A percentile compares a stretch with the other conserved stretches of the same genome.
phyloP scores from a whole-genome alignment of 73 alveolate genomes.

The Tetrahymena malaccensis region DNA sequence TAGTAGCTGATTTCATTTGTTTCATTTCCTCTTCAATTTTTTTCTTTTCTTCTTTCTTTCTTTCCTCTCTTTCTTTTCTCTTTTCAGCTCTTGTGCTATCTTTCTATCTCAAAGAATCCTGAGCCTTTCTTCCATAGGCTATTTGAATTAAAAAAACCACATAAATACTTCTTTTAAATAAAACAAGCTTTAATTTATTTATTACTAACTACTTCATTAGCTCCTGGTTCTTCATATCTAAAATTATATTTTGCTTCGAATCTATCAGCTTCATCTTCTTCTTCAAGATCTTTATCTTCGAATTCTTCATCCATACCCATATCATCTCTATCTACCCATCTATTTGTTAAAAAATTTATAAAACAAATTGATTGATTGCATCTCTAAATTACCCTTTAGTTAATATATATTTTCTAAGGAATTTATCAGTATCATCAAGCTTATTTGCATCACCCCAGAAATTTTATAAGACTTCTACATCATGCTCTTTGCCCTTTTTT shows the following conservation, averaged over 20 bases:
- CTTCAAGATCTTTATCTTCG: constrained; percentile 14
- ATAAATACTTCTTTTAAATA: background rate
- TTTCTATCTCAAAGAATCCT: constrained; percentile 9
- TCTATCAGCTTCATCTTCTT: constrained; percentile 28
- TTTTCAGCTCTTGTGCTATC: constrained; percentile 23
- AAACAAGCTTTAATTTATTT: too few species aligned
- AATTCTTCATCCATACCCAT: constrained; percentile 4
- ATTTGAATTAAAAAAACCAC: background rate
- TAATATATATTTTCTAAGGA: constrained; percentile 34
- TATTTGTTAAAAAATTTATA: background rate
- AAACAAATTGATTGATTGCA: background rate
- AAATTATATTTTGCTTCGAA: constrained; percentile 33
- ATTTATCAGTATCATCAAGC: constrained; percentile 36
- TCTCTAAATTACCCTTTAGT: constrained; percentile 10
- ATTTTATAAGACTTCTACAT: constrained; percentile 1
- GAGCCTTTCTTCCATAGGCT: constrained; percentile 20
- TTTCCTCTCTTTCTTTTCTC: constrained; percentile 17
- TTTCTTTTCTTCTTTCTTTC: constrained; percentile 16
- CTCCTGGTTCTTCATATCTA: constrained; percentile 38
- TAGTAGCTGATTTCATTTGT: constrained; percentile 17
- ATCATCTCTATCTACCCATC: constrained; percentile 37
- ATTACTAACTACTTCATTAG: constrained; percentile 1
- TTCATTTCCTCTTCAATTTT: constrained; percentile 17
- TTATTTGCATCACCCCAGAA: constrained; percentile 27
- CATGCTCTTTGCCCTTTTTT: background rate